Conservation (phyloP, 2,329 filamentous ascomycete species). For the Fusarium chaquense region DNA sequence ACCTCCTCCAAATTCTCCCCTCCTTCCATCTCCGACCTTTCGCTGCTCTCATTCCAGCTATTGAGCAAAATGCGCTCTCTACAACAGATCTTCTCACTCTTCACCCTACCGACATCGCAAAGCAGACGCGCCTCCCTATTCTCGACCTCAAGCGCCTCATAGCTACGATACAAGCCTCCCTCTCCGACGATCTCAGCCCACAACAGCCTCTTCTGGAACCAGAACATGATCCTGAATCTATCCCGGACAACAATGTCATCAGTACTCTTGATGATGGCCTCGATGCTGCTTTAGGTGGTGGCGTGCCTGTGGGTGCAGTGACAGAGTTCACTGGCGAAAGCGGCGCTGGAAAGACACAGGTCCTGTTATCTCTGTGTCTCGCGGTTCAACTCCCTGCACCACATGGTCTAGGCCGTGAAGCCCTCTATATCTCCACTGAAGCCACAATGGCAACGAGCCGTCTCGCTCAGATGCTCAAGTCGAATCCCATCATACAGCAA, state of each 20-base stretch:
- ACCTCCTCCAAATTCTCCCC: slow-evolving; percentile 86
- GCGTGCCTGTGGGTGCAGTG: slow-evolving; percentile 82
- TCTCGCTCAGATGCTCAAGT: slow-evolving; percentile 80
- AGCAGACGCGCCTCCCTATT: slow-evolving; percentile 83
- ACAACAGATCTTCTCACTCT: slow-evolving; percentile 88
- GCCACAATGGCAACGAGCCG: slow-evolving; percentile 84
- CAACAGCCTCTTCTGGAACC: slow-evolving; percentile 42
- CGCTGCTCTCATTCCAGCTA: slow-evolving; percentile 78
- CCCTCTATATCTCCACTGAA: slow-evolving; percentile 95
- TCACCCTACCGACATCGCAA: slow-evolving; percentile 84
- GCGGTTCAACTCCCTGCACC: slow-evolving; percentile 84
- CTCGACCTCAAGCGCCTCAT: slow-evolving; percentile 82
- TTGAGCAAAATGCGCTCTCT: slow-evolving; percentile 83
- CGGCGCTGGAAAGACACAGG: slow-evolving; percentile 94
- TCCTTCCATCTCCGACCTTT: slow-evolving; percentile 79
- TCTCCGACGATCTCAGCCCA: slow-evolving; percentile 71
- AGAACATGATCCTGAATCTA: slow-evolving; percentile 4
- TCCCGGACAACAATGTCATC: slow-evolving; percentile 60
- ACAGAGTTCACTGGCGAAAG: slow-evolving; percentile 94
- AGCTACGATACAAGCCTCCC: slow-evolving; percentile 72
- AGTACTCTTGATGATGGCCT: slow-evolving; percentile 83
- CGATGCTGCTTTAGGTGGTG: slow-evolving; percentile 78
- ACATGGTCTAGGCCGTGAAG: slow-evolving; percentile 75
- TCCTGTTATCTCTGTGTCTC: slow-evolving; percentile 86
- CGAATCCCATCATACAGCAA: slow-evolving; percentile 70